Evolutionary conservation across 139 green algal genomes (phyloP).

Genomic region (Chlamydomonas incerta): DNA sequence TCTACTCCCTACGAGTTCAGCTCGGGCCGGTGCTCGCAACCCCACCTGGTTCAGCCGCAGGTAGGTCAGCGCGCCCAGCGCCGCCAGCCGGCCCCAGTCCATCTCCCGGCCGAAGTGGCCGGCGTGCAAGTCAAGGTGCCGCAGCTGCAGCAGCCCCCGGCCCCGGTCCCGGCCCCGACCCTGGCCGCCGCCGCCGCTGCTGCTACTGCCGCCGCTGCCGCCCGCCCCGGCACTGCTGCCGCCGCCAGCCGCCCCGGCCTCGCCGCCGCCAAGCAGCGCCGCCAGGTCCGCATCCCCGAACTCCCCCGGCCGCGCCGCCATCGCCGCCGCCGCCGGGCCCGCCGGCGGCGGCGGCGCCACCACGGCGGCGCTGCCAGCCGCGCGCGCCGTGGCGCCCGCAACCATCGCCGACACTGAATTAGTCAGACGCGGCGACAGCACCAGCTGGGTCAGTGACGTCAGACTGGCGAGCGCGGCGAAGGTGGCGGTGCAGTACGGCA

Average conservation of each 20-base stretch:
- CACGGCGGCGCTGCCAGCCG: background rate
- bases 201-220: too few relatives aligned
- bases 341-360: background rate
- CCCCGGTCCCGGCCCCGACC: background rate
- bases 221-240: too few relatives aligned
- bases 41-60: conserved; percentile 5
- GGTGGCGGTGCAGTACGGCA: background rate
- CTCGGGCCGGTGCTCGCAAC: too few relatives aligned
- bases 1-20: too few relatives aligned
- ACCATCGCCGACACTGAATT: too few relatives aligned
- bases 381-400: too few relatives aligned
- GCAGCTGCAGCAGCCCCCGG: background rate
- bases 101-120: background rate
- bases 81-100: background rate
- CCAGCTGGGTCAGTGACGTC: background rate
- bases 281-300: background rate
- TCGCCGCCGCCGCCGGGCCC: background rate
- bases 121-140: conserved; percentile 15
- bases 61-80: background rate
- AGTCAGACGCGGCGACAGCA: background rate
- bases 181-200: too few relatives aligned
- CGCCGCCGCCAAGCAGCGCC: background rate
- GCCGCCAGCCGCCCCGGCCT: too few relatives aligned
- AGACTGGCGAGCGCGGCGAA: background rate
- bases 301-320: background rate